These are phyloP conservation scores for Arxiozyma telluris DNA, from an alignment of 1,139 yeast species.

Conservation along the genomic window DNA sequence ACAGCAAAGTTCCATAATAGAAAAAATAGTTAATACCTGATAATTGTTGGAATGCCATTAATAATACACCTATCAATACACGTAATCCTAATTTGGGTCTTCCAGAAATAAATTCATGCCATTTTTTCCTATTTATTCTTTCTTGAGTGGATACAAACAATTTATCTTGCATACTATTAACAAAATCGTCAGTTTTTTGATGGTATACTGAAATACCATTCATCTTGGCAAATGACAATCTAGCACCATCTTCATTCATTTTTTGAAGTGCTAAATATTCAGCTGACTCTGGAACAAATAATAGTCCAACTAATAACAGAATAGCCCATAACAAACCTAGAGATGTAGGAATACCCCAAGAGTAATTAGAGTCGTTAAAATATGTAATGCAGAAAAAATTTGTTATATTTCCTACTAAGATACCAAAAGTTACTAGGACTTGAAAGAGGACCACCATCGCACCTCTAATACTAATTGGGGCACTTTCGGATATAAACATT, in stretches of 20 bases:
- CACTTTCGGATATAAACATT: constrained; percentile 46
- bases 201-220: constrained; percentile 39
- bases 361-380: constrained; percentile 27
- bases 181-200: constrained; percentile 37
- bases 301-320: constrained; percentile 38
- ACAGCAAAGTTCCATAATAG: constrained; percentile 49
- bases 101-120: constrained; percentile 43
- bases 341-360: constrained; percentile 43
- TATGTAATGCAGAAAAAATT: constrained; percentile 39
- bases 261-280: constrained; percentile 36
- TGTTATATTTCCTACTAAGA: constrained; percentile 45
- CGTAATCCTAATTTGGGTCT: constrained; percentile 39
- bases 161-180: constrained; percentile 31
- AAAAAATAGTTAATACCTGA: constrained; percentile 52
- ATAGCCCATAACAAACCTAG: constrained; percentile 42
- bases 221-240: constrained; percentile 39
- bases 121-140: constrained; percentile 12
- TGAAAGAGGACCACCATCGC: constrained; percentile 50
- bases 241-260: constrained; percentile 32
- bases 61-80: constrained; percentile 42
- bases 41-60: constrained; percentile 51
- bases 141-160: background rate
- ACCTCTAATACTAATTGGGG: constrained; percentile 48
- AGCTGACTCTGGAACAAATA: constrained; percentile 47
- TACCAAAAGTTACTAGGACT: constrained; percentile 47